phyloP scores from a whole-genome alignment of 1,139 yeast genomes.

The Sugiyamaella paludigena region DNA sequence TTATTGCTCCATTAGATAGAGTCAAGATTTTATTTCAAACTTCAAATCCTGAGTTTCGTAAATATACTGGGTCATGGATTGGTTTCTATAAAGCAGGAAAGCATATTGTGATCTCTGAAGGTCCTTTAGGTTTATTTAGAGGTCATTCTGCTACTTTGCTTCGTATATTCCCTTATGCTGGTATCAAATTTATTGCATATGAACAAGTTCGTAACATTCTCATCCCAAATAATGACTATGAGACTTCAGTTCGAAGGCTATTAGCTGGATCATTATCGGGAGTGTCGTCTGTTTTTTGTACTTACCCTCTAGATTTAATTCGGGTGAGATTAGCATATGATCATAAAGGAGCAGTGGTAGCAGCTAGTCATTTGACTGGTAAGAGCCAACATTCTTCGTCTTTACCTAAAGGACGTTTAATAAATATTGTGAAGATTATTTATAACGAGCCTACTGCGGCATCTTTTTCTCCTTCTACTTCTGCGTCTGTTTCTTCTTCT shows the following conservation, averaged over 20 bases:
- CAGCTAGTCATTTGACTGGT: neutral
- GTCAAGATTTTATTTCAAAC: constrained; percentile 95
- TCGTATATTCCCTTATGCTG: constrained; percentile 95
- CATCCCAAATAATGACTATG: constrained; percentile 71
- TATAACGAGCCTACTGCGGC: constrained; percentile 50
- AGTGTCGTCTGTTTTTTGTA: constrained; percentile 77
- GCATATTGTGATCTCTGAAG: constrained; percentile 66
- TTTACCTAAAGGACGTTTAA: constrained; percentile 49
- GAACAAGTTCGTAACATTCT: constrained; percentile 82
- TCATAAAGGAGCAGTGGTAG: constrained; percentile 43
- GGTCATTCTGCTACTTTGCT: constrained; percentile 93
- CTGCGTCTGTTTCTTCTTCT: neutral
- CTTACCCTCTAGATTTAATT: constrained; percentile 88
- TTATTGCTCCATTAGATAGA: constrained; percentile 93
- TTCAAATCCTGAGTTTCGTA: constrained; percentile 79
- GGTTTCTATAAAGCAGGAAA: constrained; percentile 75
- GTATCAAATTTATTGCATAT: constrained; percentile 94
- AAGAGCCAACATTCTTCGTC: neutral
- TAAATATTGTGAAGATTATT: constrained; percentile 53
- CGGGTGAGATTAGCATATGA: constrained; percentile 92
- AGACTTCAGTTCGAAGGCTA: constrained; percentile 76
- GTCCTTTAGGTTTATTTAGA: constrained; percentile 80
- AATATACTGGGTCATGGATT: constrained; percentile 73
- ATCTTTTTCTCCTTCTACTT: constrained; percentile 4
- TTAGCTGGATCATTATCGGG: constrained; percentile 89